Percentiles rank a stretch among this genome's conserved stretches.
These are phyloP conservation scores for Aureobasidium uvarum DNA, from an alignment of 2,329 filamentous ascomycete genomes.

Conservation along the genomic window DNA sequence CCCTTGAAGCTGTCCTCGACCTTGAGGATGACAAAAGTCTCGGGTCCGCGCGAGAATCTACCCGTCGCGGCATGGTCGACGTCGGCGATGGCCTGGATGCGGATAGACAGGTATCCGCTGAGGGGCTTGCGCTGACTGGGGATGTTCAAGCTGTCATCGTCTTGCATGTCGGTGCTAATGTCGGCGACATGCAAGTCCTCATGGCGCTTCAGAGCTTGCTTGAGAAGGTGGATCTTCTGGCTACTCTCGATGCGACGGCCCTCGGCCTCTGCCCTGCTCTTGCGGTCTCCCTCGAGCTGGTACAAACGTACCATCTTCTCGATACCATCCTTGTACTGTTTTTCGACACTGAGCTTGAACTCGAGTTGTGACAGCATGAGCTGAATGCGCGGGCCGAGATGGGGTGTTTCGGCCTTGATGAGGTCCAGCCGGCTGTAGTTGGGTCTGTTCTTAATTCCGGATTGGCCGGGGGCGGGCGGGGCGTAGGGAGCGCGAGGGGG, in stretches of 20 bases:
- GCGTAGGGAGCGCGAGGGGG: slow-evolving; percentile 77
- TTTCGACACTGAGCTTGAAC: slow-evolving; percentile 98
- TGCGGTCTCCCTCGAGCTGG: slow-evolving; percentile 93
- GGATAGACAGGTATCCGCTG: slow-evolving; percentile 82
- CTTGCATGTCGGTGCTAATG: slow-evolving; percentile 74
- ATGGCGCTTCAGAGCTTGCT: slow-evolving; percentile 94
- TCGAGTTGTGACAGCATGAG: slow-evolving; percentile 98
- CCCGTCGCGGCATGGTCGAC: slow-evolving; percentile 86
- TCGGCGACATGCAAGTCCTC: slow-evolving; percentile 90
- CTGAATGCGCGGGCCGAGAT: slow-evolving; percentile 95
- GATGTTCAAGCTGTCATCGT: slow-evolving; percentile 95
- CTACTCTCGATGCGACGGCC: slow-evolving; percentile 89
- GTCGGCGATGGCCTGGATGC: slow-evolving; percentile 84
- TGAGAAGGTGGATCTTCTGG: slow-evolving; percentile 94
- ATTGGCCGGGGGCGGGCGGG: slow-evolving; percentile 68
- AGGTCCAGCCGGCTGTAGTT: slow-evolving; percentile 98
- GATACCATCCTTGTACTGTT: slow-evolving; percentile 97
- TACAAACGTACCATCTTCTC: slow-evolving; percentile 99
- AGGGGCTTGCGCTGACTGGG: slow-evolving; percentile 96
- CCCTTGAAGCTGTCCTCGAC: slow-evolving; percentile 93
- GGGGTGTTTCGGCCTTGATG: slow-evolving; percentile 96
- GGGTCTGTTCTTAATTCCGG: slow-evolving; percentile 70
- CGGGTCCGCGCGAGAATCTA: slow-evolving; percentile 82
- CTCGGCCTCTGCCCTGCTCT: slow-evolving; percentile 91
- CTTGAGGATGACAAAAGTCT: slow-evolving; percentile 95